Evolutionary conservation across 1,284 basidiomycete species (phyloP).

Genomic region (Vanrija sp.): DNA sequence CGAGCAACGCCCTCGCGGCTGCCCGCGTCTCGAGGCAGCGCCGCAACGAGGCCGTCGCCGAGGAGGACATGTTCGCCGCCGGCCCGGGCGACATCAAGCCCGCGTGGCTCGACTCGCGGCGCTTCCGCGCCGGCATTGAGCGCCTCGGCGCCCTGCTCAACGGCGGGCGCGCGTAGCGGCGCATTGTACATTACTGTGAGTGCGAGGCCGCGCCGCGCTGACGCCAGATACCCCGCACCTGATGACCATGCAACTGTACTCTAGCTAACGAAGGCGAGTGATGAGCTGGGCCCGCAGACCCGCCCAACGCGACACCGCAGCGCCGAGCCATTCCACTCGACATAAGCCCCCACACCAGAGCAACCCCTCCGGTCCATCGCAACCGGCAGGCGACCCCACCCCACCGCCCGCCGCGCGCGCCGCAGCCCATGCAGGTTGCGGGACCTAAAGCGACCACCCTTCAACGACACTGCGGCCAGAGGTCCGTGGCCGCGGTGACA

Average conservation of each 20-base stretch:
- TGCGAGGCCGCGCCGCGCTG: neutral
- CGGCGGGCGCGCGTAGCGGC: slow-evolving; percentile 15
- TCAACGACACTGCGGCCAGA: slow-evolving; percentile 38
- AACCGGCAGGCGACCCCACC: neutral
- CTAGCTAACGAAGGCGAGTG: neutral
- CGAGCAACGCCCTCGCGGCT: neutral
- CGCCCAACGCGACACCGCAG: no score
- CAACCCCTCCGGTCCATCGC: neutral
- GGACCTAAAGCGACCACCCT: slow-evolving; percentile 31
- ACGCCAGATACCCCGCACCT: neutral
- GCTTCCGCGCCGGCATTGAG: slow-evolving; percentile 35
- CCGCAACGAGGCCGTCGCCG: slow-evolving; percentile 17
- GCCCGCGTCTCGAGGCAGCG: slow-evolving; percentile 1
- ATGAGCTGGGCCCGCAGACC: neutral
- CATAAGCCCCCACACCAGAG: no score
- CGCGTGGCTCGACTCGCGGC: slow-evolving; percentile 31
- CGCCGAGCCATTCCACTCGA: neutral
- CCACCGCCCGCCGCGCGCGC: neutral
- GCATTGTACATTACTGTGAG: neutral
- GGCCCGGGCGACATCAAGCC: slow-evolving; percentile 36
- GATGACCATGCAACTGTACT: neutral
- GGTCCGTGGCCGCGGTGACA: slow-evolving; percentile 46
- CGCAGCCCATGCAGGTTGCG: slow-evolving; percentile 13
- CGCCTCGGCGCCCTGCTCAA: slow-evolving; percentile 37
- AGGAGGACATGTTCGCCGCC: slow-evolving; percentile 30